Conservation (phyloP, 805 yeast genomes). For the Kockiozyma suomiensis region DNA sequence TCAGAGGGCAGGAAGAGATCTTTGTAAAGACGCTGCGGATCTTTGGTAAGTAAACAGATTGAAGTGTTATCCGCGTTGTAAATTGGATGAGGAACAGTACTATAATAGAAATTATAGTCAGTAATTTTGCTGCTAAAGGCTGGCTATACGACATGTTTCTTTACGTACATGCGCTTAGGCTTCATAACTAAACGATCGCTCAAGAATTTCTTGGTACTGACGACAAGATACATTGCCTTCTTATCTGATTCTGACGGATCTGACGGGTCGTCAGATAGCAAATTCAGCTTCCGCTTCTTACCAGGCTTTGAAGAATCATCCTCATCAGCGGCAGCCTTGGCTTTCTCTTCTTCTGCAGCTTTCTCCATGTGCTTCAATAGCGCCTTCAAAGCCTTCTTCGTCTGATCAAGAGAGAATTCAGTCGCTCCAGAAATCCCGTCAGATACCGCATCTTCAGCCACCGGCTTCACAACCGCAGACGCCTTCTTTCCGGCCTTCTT, state of each 20-base stretch:
- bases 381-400: constrained; percentile 51
- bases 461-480: background rate
- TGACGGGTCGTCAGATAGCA: constrained; percentile 63
- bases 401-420: constrained; percentile 35
- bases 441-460: background rate
- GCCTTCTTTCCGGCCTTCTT: background rate
- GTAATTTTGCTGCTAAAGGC: background rate
- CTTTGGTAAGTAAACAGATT: constrained; percentile 71
- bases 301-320: constrained; percentile 37
- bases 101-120: constrained; percentile 8
- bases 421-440: background rate
- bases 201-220: constrained; percentile 67
- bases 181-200: constrained; percentile 55
- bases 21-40: constrained; percentile 52
- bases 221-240: constrained; percentile 54
- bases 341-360: background rate
- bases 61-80: constrained; percentile 51
- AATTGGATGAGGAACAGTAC: constrained; percentile 51
- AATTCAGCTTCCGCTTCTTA: constrained; percentile 44
- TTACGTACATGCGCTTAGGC: constrained; percentile 44
- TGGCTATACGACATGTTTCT: background rate
- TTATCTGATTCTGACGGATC: constrained; percentile 45
- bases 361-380: constrained; percentile 58
- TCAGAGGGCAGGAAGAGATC: constrained; percentile 41
- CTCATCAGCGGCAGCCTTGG: constrained; percentile 33